A percentile compares a stretch with the other conserved stretches of the same genome.
Evolutionary conservation across 306 rosid genomes (phyloP).

Genomic region (Carpinus fangiana): DNA sequence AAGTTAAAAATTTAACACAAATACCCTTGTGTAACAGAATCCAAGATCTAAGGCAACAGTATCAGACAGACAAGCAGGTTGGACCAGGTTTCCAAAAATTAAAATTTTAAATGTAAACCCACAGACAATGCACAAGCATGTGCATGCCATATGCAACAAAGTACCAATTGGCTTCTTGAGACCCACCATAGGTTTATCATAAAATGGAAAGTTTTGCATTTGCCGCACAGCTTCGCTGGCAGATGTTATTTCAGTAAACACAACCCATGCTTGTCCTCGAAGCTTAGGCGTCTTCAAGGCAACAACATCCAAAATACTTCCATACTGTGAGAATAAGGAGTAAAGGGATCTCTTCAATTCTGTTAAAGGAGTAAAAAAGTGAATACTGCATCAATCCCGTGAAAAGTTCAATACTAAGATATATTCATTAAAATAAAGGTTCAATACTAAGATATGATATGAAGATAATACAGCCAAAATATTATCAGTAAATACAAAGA

Average conservation of each 20-base stretch:
- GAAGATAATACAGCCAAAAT: not conserved
- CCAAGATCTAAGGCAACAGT: not conserved
- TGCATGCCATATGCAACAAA: constrained; percentile 19
- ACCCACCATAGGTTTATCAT: constrained; percentile 97
- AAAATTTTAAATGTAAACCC: not conserved
- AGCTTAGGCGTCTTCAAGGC: constrained; percentile 90
- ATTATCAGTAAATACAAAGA: not conserved
- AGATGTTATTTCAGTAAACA: constrained; percentile 90
- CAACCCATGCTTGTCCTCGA: constrained; percentile 98
- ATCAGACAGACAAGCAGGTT: not conserved
- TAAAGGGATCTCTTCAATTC: constrained; percentile 95
- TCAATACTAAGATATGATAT: not conserved
- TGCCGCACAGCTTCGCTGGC: constrained; percentile 99
- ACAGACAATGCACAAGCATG: constrained; percentile 15
- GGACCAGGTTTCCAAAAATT: not conserved
- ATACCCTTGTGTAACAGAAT: not conserved
- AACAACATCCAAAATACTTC: constrained; percentile 89
- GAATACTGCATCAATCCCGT: constrained; percentile 1
- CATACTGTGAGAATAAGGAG: constrained; percentile 94
- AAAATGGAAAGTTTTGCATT: constrained; percentile 97
- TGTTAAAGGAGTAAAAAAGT: constrained; percentile 28
- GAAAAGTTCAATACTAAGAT: not conserved
- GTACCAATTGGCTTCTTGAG: constrained; percentile 17
- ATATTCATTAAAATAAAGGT: not conserved
- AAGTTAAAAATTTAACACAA: not conserved